A percentile compares a stretch with the other conserved stretches of the same genome.
These are phyloP conservation scores for Metschnikowia similis DNA, from an alignment of 805 yeast genomes.

Conservation along the genomic window DNA sequence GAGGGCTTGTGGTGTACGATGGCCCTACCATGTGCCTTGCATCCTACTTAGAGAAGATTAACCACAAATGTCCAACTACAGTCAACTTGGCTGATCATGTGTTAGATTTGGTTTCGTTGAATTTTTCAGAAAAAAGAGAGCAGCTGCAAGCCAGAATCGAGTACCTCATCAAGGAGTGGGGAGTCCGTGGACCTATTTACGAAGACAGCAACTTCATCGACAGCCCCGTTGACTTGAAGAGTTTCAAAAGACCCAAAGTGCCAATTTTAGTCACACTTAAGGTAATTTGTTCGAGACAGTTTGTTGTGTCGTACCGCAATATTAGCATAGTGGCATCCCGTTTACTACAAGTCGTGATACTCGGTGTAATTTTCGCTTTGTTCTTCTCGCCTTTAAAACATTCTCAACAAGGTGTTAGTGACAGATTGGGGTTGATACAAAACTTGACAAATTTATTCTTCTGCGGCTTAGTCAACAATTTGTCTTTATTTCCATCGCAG, in stretches of 20 bases:
- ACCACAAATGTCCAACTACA: conserved; percentile 53
- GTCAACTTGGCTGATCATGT: conserved; percentile 73
- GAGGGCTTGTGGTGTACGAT: conserved; percentile 66
- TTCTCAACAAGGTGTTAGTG: conserved; percentile 48
- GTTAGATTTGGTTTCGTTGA: conserved; percentile 61
- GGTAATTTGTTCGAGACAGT: conserved; percentile 31
- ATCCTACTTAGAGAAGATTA: conserved; percentile 44
- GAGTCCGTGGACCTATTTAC: conserved; percentile 28
- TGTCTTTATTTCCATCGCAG: conserved; percentile 71
- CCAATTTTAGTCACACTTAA: conserved; percentile 27
- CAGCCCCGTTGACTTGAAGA: conserved; percentile 21
- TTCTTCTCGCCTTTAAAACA: conserved; percentile 49
- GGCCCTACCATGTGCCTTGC: conserved; percentile 49
- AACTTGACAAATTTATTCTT: conserved; percentile 69
- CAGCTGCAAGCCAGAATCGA: conserved; percentile 20
- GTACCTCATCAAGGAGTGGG: conserved; percentile 28
- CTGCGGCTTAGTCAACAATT: conserved; percentile 74
- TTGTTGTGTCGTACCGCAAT: conserved; percentile 31
- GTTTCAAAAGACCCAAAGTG: conserved; percentile 24
- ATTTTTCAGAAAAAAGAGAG: conserved; percentile 23
- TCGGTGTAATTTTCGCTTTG: conserved; percentile 62
- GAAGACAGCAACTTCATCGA: conserved; percentile 1
- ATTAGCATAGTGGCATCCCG: conserved; percentile 62
- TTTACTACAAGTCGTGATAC: conserved; percentile 56
- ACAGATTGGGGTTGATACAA: conserved; percentile 73